Evolutionary conservation across 192 early-diverging fungal species (phyloP).

Genomic region (Rhizophagus sp.): DNA sequence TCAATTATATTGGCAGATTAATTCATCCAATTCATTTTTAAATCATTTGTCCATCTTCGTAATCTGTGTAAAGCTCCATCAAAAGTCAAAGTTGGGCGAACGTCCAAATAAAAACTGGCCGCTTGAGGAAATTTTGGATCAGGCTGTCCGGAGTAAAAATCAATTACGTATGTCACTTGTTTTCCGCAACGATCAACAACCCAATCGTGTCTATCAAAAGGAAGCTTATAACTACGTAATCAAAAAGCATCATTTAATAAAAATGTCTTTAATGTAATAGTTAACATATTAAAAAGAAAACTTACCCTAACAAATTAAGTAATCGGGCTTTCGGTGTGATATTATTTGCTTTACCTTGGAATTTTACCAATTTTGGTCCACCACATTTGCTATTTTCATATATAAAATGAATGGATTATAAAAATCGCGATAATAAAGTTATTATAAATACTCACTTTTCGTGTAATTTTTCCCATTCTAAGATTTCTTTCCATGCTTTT

Average conservation of each 20-base stretch:
- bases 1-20: background rate
- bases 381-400: conserved; percentile 52
- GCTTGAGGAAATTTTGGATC: conserved; percentile 47
- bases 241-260: background rate
- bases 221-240: conserved; percentile 62
- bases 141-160: conserved; percentile 81
- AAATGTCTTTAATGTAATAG: background rate
- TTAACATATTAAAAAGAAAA: background rate
- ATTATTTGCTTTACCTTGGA: conserved; percentile 72
- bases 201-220: conserved; percentile 97
- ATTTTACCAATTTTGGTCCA: conserved; percentile 69
- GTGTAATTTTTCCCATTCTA: conserved; percentile 76
- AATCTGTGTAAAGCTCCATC: conserved; percentile 45
- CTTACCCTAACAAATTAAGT: conserved; percentile 65
- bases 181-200: conserved; percentile 89
- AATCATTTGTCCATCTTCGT: conserved; percentile 9
- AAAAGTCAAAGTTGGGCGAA: conserved; percentile 74
- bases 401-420: background rate
- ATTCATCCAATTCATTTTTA: background rate
- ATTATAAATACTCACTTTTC: conserved; percentile 42
- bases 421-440: background rate
- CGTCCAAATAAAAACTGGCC: conserved; percentile 81
- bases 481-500: conserved; percentile 81
- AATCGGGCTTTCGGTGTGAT: conserved; percentile 73
- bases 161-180: conserved; percentile 84